phyloP scores from a whole-genome alignment of 225 moss, liverwort and hornwort species.

The Sphagnum tenellum region DNA sequence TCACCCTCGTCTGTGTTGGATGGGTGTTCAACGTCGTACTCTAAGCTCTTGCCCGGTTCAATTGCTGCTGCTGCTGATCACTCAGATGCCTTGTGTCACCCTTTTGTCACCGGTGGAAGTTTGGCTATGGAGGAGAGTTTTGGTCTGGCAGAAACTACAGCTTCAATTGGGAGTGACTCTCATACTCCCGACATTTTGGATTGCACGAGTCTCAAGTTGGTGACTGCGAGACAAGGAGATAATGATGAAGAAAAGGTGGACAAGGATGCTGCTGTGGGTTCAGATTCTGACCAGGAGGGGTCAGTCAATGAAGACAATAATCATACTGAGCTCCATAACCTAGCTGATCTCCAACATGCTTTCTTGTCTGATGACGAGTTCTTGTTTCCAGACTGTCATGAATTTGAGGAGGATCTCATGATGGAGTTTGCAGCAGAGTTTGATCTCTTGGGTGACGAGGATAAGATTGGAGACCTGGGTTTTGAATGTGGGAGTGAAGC shows the following conservation, averaged over 20 bases:
- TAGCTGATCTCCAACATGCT: conserved; percentile 12
- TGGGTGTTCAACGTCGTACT: conserved; percentile 6
- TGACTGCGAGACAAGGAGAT: not conserved
- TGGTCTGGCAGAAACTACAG: no score
- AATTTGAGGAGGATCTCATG: conserved; percentile 2
- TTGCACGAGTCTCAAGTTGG: not conserved
- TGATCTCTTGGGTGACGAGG: conserved; percentile 40
- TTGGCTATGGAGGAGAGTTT: not conserved
- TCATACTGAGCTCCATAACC: conserved; percentile 12
- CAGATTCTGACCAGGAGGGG: not conserved
- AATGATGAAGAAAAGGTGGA: conserved; percentile 2
- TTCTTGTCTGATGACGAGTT: conserved; percentile 32
- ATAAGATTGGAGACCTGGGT: conserved; percentile 23
- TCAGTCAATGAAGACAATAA: not conserved
- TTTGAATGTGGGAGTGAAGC: conserved; percentile 19
- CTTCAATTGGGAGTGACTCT: not conserved
- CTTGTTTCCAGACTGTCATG: conserved; percentile 35
- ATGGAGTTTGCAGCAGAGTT: conserved; percentile 30
- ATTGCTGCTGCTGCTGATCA: no score
- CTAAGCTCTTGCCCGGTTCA: not conserved
- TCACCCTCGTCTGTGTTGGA: conserved; percentile 50
- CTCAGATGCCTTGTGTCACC: not conserved
- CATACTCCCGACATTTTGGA: not conserved
- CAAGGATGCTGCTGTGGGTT: not conserved
- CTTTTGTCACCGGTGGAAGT: not conserved